phyloP scores from a whole-genome alignment of 2,329 filamentous ascomycete species.

The Colletotrichum tofieldiae region DNA sequence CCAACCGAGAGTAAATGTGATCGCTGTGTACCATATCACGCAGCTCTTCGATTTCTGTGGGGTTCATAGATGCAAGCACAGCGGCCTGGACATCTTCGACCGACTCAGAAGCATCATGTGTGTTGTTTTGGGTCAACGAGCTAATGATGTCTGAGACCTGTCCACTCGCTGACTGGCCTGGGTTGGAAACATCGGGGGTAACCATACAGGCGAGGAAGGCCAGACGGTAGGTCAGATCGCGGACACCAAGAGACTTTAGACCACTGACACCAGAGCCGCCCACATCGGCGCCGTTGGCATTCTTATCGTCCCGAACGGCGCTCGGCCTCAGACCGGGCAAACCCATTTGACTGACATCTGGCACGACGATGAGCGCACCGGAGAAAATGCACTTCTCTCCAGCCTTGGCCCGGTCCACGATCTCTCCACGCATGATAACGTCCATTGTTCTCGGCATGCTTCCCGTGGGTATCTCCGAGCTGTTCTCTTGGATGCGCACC shows the following conservation, averaged over 20 bases:
- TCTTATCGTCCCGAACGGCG: slow-evolving; percentile 86
- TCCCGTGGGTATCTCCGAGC: slow-evolving; percentile 96
- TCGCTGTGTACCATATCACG: slow-evolving; percentile 95
- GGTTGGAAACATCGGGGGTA: slow-evolving; percentile 86
- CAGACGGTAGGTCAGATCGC: slow-evolving; percentile 94
- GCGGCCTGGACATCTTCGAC: slow-evolving; percentile 91
- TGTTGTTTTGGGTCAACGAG: slow-evolving; percentile 82
- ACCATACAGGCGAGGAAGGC: slow-evolving; percentile 99
- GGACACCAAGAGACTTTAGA: slow-evolving; percentile 92
- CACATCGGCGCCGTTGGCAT: slow-evolving; percentile 80
- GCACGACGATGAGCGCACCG: slow-evolving; percentile 94
- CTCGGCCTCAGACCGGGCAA: slow-evolving; percentile 89
- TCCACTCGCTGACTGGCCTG: slow-evolving; percentile 81
- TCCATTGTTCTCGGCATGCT: slow-evolving; percentile 99
- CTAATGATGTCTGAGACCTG: slow-evolving; percentile 89
- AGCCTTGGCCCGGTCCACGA: slow-evolving; percentile 96
- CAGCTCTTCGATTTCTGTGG: slow-evolving; percentile 90
- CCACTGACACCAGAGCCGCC: slow-evolving; percentile 90
- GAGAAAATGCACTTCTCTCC: slow-evolving; percentile 99
- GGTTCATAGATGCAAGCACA: slow-evolving; percentile 88
- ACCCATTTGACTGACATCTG: slow-evolving; percentile 94
- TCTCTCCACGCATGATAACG: slow-evolving; percentile 94
- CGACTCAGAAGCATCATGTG: slow-evolving; percentile 76
- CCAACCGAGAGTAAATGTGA: slow-evolving; percentile 93
- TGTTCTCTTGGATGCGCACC: slow-evolving; percentile 97